Evolutionary conservation across 176 grass and related monocot genomes (phyloP), one percentile per base, ranked within the genome.

Genomic region (Panicum miliaceum): DNA sequence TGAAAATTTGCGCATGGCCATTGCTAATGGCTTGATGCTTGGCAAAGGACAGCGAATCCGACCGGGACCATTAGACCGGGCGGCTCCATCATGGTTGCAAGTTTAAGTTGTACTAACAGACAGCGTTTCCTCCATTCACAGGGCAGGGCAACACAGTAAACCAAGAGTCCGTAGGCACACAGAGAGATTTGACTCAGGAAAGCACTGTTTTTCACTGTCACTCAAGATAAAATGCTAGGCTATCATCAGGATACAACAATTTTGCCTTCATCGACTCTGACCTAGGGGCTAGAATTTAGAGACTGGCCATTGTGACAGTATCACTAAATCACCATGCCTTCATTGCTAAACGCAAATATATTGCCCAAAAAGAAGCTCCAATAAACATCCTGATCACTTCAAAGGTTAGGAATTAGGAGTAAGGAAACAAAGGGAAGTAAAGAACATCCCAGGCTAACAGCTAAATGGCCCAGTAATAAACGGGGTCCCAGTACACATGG

Each of bases 281-380:
- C 60, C n/a, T 51, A 62, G 46, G 59, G 11, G 7, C 12, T 68
- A 18, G 15, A 42, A 60, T 45, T 69, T 37, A 1, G 6, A 80
- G 43, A 18, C 36, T 62, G 34, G 8, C 23, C 46, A 54, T 61
- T 63, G 27, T 64, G 26, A 29, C 45, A 36, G 10, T 63, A 32
- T 32, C 29, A 32, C 29, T 32, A 32, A 32, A 47, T 80, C 43
- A 73, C 23, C 74, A 64, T n/a, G 34, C 50, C 48, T 71, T 79
- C 76, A 41, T 58, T 57, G 37, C 70, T 84, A 8, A 75, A 66
- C 71, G 66, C 60, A 76, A 75, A 81, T 74, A 22, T 34, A 84
- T 47, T 37, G 29, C 53, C 13, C 66, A 5, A n/a, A 23, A 80
- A 77, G 35, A 23, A 63, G 20, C 18, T 75, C 22, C 35, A 46